Conservation (phyloP, 768 basidiomycete genomes). For the Ramaria sp. region DNA sequence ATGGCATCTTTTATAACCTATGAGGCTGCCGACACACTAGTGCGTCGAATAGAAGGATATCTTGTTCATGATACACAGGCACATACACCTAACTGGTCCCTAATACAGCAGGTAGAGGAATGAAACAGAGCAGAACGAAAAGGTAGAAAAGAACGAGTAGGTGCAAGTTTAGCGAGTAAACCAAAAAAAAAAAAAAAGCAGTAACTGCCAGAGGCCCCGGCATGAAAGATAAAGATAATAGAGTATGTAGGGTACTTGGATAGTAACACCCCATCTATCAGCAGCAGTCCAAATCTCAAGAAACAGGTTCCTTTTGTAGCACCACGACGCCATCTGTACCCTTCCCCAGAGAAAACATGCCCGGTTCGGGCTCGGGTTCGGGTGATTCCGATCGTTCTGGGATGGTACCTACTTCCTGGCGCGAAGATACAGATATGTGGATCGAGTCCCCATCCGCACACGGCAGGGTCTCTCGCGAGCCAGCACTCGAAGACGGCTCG, state of each 20-base stretch:
- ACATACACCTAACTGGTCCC: not conserved
- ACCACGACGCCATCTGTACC: not conserved
- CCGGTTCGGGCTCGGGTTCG: not conserved
- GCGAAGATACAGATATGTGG: not conserved
- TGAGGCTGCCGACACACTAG: not conserved
- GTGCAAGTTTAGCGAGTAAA: not conserved
- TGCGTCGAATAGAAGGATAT: too few relatives aligned
- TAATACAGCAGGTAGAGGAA: not conserved
- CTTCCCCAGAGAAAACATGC: not conserved
- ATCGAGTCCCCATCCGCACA: not conserved
- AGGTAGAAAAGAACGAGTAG: too few relatives aligned
- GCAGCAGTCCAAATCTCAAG: not conserved
- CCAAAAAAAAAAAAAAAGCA: not conserved
- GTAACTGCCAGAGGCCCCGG: not conserved
- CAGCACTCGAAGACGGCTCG: not conserved
- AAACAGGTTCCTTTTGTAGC: not conserved
- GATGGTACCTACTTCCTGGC: not conserved
- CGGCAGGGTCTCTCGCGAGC: not conserved
- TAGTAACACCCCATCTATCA: not conserved
- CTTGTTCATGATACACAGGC: not conserved
- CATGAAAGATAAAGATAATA: not conserved
- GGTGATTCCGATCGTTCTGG: not conserved
- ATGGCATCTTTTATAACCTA: too few relatives aligned
- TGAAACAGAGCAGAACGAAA: not conserved
- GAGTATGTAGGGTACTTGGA: not conserved